Percentiles rank a stretch among this genome's conserved stretches.
phyloP scores from a whole-genome alignment of 306 rosid genomes.

The Cajanus cajan region DNA sequence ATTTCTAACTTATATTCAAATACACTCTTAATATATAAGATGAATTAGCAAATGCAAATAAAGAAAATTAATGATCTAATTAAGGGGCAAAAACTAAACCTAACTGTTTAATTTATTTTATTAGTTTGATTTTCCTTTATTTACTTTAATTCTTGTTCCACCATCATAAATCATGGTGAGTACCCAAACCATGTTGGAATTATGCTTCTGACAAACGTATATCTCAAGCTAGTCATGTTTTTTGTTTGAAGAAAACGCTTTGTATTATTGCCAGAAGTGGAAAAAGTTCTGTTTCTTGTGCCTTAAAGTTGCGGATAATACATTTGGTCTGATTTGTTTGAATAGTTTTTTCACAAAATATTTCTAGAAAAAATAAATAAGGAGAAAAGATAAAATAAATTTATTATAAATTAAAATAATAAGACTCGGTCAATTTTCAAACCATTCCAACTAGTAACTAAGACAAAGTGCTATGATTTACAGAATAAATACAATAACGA shows the following conservation, averaged over 20 bases:
- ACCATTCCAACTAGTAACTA: too few relatives aligned
- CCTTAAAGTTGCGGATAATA: neutral
- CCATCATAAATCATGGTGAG: slow-evolving; percentile 15
- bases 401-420: too few relatives aligned
- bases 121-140: neutral
- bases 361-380: too few relatives aligned
- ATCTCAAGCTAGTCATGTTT: slow-evolving; percentile 18
- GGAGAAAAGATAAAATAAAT: too few relatives aligned
- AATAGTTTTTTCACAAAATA: too few relatives aligned
- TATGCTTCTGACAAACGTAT: slow-evolving; percentile 19
- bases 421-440: too few relatives aligned
- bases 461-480: too few relatives aligned
- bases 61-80: neutral
- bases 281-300: neutral
- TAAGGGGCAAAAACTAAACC: neutral
- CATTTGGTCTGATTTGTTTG: too few relatives aligned
- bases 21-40: too few relatives aligned
- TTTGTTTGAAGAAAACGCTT: slow-evolving; percentile 3
- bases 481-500: too few relatives aligned
- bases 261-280: slow-evolving; percentile 15
- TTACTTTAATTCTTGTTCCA: neutral
- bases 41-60: slow-evolving; percentile 15
- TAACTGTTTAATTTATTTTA: neutral
- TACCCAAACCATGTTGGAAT: slow-evolving; percentile 21
- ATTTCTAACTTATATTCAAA: too few relatives aligned